Conservation (phyloP, 169 alveolate species). For the Plasmodium knowlesi region DNA sequence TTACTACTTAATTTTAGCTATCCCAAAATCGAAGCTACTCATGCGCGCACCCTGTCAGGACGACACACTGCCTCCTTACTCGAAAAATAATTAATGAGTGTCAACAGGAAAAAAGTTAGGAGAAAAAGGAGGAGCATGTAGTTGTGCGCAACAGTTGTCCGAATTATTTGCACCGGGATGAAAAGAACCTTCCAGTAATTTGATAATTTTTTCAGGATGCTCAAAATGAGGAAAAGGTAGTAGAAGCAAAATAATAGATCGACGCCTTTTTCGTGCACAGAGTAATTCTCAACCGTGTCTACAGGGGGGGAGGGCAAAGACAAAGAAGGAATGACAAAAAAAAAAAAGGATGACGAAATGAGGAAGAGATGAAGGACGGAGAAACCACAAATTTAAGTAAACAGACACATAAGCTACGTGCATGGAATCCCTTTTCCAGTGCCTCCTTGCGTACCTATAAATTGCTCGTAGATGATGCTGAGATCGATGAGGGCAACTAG, state of each 20-base stretch:
- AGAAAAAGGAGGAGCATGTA: conserved; percentile 16
- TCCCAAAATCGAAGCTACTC: too few relatives aligned
- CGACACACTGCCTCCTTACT: conserved; percentile 6
- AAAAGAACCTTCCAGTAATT: neutral
- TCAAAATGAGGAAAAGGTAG: conserved; percentile 21
- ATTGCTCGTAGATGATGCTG: conserved; percentile 39
- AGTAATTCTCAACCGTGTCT: conserved; percentile 22
- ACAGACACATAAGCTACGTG: neutral
- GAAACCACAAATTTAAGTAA: neutral
- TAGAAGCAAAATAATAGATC: conserved; percentile 17
- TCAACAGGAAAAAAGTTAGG: conserved; percentile 3
- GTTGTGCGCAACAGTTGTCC: conserved; percentile 6
- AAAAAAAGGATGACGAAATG: neutral
- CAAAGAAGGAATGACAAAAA: too few relatives aligned
- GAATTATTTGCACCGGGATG: conserved; percentile 30
- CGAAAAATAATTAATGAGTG: conserved; percentile 24
- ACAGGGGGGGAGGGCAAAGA: too few relatives aligned
- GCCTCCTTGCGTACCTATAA: conserved; percentile 10
- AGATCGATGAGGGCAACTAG: conserved; percentile 1
- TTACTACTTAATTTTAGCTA: neutral
- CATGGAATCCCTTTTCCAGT: neutral
- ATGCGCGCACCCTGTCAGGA: neutral
- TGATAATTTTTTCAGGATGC: neutral
- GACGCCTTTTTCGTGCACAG: neutral
- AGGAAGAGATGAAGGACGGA: neutral